Conservation (phyloP, 306 rosid genomes). For the Lupinus albus region DNA sequence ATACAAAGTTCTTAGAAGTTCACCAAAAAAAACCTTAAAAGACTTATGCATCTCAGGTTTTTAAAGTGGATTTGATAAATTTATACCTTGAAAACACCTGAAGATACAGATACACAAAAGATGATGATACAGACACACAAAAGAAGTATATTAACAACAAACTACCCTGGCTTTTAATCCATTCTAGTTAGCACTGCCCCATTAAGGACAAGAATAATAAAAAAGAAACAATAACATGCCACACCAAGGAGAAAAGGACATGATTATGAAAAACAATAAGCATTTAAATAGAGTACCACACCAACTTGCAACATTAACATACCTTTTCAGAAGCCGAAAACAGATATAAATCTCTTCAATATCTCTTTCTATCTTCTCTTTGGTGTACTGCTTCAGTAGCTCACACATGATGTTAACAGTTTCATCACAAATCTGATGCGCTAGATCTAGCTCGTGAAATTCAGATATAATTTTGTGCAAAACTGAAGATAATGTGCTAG, state of each 20-base stretch:
- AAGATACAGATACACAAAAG: conserved; percentile 1
- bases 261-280: conserved; percentile 33
- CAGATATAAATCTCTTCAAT: conserved; percentile 91
- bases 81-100: not conserved
- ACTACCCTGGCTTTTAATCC: conserved; percentile 6
- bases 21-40: not conserved
- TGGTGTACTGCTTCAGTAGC: conserved; percentile 79
- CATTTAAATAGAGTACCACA: conserved; percentile 26
- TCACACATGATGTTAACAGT: conserved; percentile 59
- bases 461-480: conserved; percentile 52
- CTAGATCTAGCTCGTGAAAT: conserved; percentile 50
- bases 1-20: conserved; percentile 11
- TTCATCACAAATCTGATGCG: conserved; percentile 52
- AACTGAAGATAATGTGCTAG: conserved; percentile 58
- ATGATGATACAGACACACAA: not conserved
- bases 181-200: conserved; percentile 15
- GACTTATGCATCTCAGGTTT: not conserved
- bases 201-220: conserved; percentile 3
- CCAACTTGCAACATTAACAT: conserved; percentile 36
- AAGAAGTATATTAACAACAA: conserved; percentile 13
- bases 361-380: conserved; percentile 64
- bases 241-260: conserved; percentile 26
- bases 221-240: conserved; percentile 32
- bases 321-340: conserved; percentile 84
- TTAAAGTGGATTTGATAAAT: not conserved